phyloP scores from a whole-genome alignment of 2,329 filamentous ascomycete genomes.

The Xylariaceae sp. region DNA sequence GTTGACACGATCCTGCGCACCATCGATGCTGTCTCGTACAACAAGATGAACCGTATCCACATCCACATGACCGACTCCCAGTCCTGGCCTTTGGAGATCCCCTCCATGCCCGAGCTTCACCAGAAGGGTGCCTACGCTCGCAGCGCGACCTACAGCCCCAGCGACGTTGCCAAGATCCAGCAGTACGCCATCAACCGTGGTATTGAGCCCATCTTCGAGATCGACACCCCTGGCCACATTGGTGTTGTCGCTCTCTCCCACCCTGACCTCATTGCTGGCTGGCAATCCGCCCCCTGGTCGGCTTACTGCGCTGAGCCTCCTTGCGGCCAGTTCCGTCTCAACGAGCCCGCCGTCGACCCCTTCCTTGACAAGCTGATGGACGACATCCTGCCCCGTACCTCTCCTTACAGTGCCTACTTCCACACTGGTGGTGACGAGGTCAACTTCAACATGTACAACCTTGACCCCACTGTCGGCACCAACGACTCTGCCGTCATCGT shows the following conservation, averaged over 20 bases:
- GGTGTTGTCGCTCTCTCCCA: slow-evolving; percentile 60
- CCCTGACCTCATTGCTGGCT: slow-evolving; percentile 67
- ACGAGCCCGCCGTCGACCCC: slow-evolving; percentile 60
- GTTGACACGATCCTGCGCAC: slow-evolving; percentile 64
- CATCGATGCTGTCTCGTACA: slow-evolving; percentile 71
- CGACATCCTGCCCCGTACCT: slow-evolving; percentile 70
- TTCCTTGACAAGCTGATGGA: slow-evolving; percentile 68
- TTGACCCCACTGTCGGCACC: slow-evolving; percentile 67
- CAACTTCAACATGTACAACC: slow-evolving; percentile 66
- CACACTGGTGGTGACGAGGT: slow-evolving; percentile 87
- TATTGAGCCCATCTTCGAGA: slow-evolving; percentile 67
- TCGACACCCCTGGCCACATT: slow-evolving; percentile 78
- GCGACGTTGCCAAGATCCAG: slow-evolving; percentile 62
- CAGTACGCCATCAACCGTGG: slow-evolving; percentile 64
- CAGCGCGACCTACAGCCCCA: slow-evolving; percentile 61
- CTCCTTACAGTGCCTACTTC: slow-evolving; percentile 67
- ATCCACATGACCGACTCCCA: slow-evolving; percentile 79
- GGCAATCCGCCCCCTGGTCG: slow-evolving; percentile 51
- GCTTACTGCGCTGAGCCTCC: slow-evolving; percentile 59
- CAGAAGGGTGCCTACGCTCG: slow-evolving; percentile 67
- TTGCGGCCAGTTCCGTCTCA: slow-evolving; percentile 69
- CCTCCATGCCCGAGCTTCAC: slow-evolving; percentile 65
- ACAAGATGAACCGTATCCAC: slow-evolving; percentile 79
- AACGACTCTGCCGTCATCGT: slow-evolving; percentile 60
- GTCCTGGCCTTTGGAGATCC: slow-evolving; percentile 79